Evolutionary conservation across 192 early-diverging fungal species (phyloP).

Genomic region (Mortierella alpina): DNA sequence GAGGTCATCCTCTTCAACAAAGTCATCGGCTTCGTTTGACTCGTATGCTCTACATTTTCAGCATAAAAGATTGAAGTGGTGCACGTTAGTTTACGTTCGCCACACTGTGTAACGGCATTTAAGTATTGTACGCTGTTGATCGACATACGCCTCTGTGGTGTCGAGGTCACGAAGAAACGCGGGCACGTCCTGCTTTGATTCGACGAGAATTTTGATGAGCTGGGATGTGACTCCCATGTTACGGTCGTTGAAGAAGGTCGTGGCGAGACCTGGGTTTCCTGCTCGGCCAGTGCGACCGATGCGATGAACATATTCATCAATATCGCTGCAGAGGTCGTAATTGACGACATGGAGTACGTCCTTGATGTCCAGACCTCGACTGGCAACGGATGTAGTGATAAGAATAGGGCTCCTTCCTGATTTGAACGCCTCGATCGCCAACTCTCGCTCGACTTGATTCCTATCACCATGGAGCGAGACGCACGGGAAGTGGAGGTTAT

Average conservation of each 20-base stretch:
- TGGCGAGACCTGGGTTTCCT: slow-evolving; percentile 70
- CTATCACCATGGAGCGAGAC: slow-evolving; percentile 90
- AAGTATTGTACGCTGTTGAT: too few relatives aligned
- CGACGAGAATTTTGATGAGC: slow-evolving; percentile 62
- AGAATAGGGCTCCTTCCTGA: slow-evolving; percentile 68
- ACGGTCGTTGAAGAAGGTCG: slow-evolving; percentile 63
- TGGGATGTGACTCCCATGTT: slow-evolving; percentile 59
- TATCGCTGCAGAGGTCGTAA: slow-evolving; percentile 86
- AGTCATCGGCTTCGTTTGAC: too few relatives aligned
- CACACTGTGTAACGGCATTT: too few relatives aligned
- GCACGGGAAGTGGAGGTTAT: slow-evolving; percentile 75
- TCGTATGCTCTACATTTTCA: too few relatives aligned
- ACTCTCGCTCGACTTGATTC: slow-evolving; percentile 83
- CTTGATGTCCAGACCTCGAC: slow-evolving; percentile 87
- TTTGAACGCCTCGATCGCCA: slow-evolving; percentile 79
- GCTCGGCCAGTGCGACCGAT: slow-evolving; percentile 79
- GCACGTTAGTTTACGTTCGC: too few relatives aligned
- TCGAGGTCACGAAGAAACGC: slow-evolving; percentile 53
- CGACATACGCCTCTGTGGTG: too few relatives aligned
- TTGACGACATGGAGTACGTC: slow-evolving; percentile 89
- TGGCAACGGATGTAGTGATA: slow-evolving; percentile 87
- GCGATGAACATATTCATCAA: slow-evolving; percentile 90
- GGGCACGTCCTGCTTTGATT: slow-evolving; percentile 69
- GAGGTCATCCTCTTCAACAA: too few relatives aligned
- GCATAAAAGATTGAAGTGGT: too few relatives aligned